Percentiles rank a stretch among this genome's conserved stretches.
Conservation (phyloP, 2,329 filamentous ascomycete genomes). For the Aspergillus calidoustus region DNA sequence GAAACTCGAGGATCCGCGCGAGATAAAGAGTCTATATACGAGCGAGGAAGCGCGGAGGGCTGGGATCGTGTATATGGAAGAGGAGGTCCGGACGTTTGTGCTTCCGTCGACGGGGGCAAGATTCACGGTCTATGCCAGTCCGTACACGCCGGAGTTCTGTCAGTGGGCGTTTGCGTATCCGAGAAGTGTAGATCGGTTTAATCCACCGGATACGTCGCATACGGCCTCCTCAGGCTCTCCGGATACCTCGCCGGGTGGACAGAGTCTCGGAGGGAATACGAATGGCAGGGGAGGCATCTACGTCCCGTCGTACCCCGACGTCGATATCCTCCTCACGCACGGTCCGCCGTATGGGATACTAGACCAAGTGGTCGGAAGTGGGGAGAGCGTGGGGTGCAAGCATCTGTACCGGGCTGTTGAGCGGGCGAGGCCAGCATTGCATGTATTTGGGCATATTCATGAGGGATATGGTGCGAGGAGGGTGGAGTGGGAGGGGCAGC, state of each 20-base stretch:
- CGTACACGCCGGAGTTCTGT: conserved; percentile 61
- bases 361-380: conserved; percentile 45
- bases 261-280: background rate
- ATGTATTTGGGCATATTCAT: conserved; percentile 68
- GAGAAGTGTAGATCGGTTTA: conserved; percentile 57
- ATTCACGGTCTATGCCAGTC: conserved; percentile 57
- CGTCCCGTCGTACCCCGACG: conserved; percentile 50
- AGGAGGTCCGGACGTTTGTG: conserved; percentile 53
- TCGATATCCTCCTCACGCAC: conserved; percentile 66
- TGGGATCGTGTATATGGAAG: conserved; percentile 61
- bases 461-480: conserved; percentile 56
- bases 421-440: conserved; percentile 57
- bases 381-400: conserved; percentile 57
- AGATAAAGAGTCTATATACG: conserved; percentile 53
- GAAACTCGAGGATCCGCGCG: conserved; percentile 26
- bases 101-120: conserved; percentile 47
- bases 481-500: conserved; percentile 28
- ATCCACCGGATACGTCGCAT: conserved; percentile 34
- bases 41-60: conserved; percentile 48
- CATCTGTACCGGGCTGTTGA: conserved; percentile 57
- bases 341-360: conserved; percentile 59
- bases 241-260: background rate
- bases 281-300: conserved; percentile 22
- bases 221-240: background rate
- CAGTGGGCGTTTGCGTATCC: conserved; percentile 61